phyloP scores from a whole-genome alignment of 2,329 filamentous ascomycete genomes.

The Ceratocystis variospora region DNA sequence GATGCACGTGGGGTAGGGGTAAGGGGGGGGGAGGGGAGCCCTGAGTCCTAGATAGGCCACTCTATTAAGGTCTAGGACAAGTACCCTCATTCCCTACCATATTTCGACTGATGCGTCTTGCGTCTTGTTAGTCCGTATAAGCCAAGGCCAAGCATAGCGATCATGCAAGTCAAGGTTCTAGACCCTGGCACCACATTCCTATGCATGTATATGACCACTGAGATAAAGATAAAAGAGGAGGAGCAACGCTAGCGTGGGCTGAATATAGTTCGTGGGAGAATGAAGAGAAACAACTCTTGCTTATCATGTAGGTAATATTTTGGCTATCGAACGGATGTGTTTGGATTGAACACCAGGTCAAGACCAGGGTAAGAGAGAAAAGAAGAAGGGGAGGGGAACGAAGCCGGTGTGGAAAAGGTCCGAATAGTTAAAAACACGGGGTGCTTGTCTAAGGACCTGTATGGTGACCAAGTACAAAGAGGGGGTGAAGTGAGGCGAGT shows the following conservation, averaged over 20 bases:
- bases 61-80: no score
- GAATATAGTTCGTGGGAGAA: neutral
- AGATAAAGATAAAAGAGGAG: no score
- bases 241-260: neutral
- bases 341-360: neutral
- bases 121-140: no score
- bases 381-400: neutral
- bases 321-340: neutral
- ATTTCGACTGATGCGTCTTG: no score
- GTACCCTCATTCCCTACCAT: no score
- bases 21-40: neutral
- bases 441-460: neutral
- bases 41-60: no score
- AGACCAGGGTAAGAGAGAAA: neutral
- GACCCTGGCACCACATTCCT: no score
- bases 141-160: no score
- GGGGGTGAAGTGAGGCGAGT: no score
- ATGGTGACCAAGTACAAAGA: neutral
- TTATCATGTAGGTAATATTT: neutral
- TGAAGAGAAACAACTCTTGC: neutral
- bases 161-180: no score
- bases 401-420: neutral
- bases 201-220: no score
- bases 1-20: neutral
- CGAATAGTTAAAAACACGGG: neutral